A percentile compares a stretch with the other conserved stretches of the same genome.
Conservation (phyloP, 371 early-diverging fungal genomes). For the Mortierella sp. region DNA sequence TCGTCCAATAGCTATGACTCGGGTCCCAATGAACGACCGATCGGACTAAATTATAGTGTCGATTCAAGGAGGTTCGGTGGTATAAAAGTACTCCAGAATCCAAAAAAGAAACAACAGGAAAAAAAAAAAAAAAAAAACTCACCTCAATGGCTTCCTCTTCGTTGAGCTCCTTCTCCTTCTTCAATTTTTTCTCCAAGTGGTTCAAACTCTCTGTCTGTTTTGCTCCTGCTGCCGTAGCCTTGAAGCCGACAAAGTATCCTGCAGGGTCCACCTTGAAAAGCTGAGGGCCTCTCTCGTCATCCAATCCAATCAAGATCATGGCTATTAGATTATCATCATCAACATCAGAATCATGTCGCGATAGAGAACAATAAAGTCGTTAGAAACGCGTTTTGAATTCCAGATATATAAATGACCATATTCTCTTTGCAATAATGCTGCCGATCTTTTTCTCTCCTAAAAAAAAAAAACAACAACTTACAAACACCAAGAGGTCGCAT, state of each 20-base stretch:
- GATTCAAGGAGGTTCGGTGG: too few relatives aligned
- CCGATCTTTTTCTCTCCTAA: too few relatives aligned
- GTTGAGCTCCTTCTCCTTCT: conserved; percentile 83
- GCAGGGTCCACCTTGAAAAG: conserved; percentile 98
- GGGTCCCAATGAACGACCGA: too few relatives aligned
- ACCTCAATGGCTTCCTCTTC: conserved; percentile 95
- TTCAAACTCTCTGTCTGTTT: conserved; percentile 98
- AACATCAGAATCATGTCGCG: conserved; percentile 92
- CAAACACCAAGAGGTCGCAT: conserved; percentile 98
- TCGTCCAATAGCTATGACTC: too few relatives aligned
- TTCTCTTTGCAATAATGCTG: too few relatives aligned
- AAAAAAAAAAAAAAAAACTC: conserved; percentile 12
- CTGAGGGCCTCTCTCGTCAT: conserved; percentile 96
- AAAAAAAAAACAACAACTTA: conserved; percentile 60
- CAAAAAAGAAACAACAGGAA: not conserved
- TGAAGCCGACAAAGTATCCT: conserved; percentile 97
- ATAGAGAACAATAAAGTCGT: not conserved
- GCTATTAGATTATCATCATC: conserved; percentile 66
- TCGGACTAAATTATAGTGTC: too few relatives aligned
- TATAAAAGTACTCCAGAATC: too few relatives aligned
- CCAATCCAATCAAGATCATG: conserved; percentile 96
- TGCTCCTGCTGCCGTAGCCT: conserved; percentile 96
- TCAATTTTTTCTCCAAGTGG: conserved; percentile 97
- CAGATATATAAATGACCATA: too few relatives aligned
- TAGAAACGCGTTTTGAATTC: too few relatives aligned